Evolutionary conservation across 768 basidiomycete genomes (phyloP), one percentile per base, ranked within the genome.

Genomic region (Termitomyces sp.): DNA sequence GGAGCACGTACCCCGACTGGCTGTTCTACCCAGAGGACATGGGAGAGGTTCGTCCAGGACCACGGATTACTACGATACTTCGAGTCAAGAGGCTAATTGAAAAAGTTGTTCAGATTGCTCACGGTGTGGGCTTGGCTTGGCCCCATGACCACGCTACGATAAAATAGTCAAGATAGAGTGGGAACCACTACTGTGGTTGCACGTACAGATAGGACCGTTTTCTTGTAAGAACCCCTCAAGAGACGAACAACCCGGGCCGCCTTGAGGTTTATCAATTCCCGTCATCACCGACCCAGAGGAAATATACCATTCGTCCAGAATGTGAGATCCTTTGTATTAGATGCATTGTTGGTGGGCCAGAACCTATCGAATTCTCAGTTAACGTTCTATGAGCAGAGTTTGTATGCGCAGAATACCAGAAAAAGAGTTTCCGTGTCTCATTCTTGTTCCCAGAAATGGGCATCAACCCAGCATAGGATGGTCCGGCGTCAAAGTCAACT

Each of bases 21-120:
- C 63, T 89, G 88, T 57, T 89, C 88, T 11, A 89, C 81, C 75
- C 79, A 89, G 34, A 88, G 69, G 23, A 87, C 71, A 59, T 85
- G 82, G 14, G 85, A 83, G 6, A 89, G 72, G 60, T 87, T 87
- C 0, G 86, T 89, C 87, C 87, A 89, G 49, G 86, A 84, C 65
- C 75, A 80, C 27, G 81, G 77, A 60, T 88, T 89, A 3, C 73
- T 78, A 74, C 72, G 34, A 50, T 37, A 6, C 40, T 57, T 44
- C 43, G 17, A 49, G 11, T 55, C 17, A 38, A 42, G 17, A 42
- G 10, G 27, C 40, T 21, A 7, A 16, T 19, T 21, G 19, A 47
- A 11, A 31, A 38, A 34, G 11, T 17, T 31, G 35, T 11, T 52
- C 49, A 41, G 12, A 57, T 56, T 29, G 57, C 58, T 55, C 56